Evolutionary conservation across 2,329 filamentous ascomycete genomes (phyloP), one percentile per base, ranked within the genome.

Genomic region (Iodosphaeria phyllophila): DNA sequence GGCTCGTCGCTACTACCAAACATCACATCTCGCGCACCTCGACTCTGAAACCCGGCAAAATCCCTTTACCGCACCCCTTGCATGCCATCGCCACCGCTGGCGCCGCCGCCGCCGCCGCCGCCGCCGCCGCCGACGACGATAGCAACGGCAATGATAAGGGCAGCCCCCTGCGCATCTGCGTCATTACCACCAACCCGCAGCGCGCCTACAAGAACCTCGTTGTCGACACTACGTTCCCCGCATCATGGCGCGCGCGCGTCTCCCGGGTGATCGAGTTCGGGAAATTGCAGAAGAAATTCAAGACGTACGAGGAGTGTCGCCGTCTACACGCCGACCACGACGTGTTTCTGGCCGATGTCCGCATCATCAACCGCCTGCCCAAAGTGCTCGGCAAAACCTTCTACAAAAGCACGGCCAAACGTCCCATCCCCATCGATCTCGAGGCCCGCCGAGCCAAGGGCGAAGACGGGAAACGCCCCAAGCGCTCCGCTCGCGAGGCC

Each of bases 331-430:
- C 70, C 22, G 80, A 92, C 49, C 82, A 93, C 50, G 89, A 95
- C 46, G 57, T 95, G 28, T 95, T 98, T 56, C 63, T 98, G 29
- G 86, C 78, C 26, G 89, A 98, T 47, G 79, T 92, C 43, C 65
- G 89, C 24, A 77, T 98, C 39, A 60, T 74, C 43, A 73, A 65
- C 46, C 55, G 60, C 15, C 62, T 95, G 30, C 80, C 84, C 28
- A 65, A 68, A 35, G 58, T 73, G 3, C 69, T 98, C 8, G 89
- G 86, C 39, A 95, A 92, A 58, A 75, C 75, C 2, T 95, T 98
- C 50, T 95, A 89, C 65, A 76, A 83, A 56, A 64, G 56, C 28
- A 79, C 74, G 3, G 52, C 55, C 34, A 95, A 95, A 63, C 66
- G 86, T 19, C 89, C 89, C 7, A 71, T 98, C 30, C 84, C 89